A percentile compares a stretch with the other conserved stretches of the same genome.
These are phyloP conservation scores for Handroanthus guayacan DNA, from an alignment of 257 asterid species.

Conservation along the genomic window DNA sequence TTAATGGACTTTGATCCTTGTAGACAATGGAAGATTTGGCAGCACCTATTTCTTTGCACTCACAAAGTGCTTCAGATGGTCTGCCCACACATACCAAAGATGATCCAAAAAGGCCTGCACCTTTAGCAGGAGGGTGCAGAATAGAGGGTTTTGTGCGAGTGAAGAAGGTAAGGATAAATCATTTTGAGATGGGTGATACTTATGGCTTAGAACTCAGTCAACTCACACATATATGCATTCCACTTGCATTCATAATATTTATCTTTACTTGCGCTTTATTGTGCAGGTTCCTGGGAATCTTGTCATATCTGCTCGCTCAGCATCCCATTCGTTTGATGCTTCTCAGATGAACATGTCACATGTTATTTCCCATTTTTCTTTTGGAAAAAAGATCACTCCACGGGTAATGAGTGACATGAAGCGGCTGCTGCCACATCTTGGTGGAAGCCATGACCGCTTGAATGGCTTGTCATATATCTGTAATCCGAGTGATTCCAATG, in stretches of 20 bases:
- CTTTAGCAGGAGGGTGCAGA: constrained; percentile 93
- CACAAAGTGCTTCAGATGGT: constrained; percentile 62
- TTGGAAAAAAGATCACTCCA: constrained; percentile 83
- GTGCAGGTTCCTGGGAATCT: constrained; percentile 97
- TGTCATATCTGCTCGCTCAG: constrained; percentile 89
- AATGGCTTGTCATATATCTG: constrained; percentile 78
- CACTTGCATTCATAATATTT: constrained; percentile 11
- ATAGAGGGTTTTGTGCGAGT: constrained; percentile 98
- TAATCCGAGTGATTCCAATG: constrained; percentile 80
- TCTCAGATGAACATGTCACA: constrained; percentile 99
- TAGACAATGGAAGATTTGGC: constrained; percentile 93
- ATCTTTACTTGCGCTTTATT: constrained; percentile 33
- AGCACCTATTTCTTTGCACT: constrained; percentile 70
- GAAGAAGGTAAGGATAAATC: constrained; percentile 73
- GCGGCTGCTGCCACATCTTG: constrained; percentile 77
- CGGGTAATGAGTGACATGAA: constrained; percentile 74
- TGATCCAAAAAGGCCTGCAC: constrained; percentile 83
- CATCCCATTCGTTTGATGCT: constrained; percentile 92
- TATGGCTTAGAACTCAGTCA: not conserved
- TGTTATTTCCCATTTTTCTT: constrained; percentile 76
- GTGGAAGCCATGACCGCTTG: constrained; percentile 81
- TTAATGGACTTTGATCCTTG: constrained; percentile 41
- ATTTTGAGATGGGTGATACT: constrained; percentile 4
- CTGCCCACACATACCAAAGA: constrained; percentile 44
- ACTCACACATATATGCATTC: not conserved